These are phyloP conservation scores for Pelargonium hybrid DNA, from an alignment of 441 rosid genomes.

Conservation along the genomic window DNA sequence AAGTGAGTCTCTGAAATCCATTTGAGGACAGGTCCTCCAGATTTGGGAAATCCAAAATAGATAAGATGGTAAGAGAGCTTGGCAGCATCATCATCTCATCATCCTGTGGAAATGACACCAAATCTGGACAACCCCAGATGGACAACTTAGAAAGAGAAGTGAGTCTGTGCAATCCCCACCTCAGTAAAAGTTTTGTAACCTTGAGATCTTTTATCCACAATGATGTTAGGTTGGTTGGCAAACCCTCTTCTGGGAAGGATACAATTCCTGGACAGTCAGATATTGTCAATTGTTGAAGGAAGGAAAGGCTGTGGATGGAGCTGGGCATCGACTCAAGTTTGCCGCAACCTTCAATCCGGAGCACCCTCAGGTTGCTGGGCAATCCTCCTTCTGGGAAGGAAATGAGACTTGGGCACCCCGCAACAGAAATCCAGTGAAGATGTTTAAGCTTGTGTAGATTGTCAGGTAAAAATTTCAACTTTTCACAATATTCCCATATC, in stretches of 20 bases:
- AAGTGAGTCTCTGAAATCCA: neutral
- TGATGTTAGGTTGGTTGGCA: constrained; percentile 9
- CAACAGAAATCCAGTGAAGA: neutral
- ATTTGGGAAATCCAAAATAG: constrained; percentile 12
- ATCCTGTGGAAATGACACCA: constrained; percentile 17
- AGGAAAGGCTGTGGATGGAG: neutral
- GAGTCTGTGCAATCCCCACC: constrained; percentile 19
- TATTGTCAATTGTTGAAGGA: constrained; percentile 1
- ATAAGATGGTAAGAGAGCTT: constrained; percentile 8
- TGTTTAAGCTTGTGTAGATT: neutral
- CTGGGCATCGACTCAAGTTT: neutral
- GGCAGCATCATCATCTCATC: constrained; percentile 23
- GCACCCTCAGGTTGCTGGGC: constrained; percentile 1
- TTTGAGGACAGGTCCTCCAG: neutral
- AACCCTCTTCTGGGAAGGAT: constrained; percentile 14
- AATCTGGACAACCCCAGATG: constrained; percentile 18
- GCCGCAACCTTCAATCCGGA: neutral
- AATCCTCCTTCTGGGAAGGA: neutral
- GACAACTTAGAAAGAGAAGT: constrained; percentile 7
- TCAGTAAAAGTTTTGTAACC: constrained; percentile 13
- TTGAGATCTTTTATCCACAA: constrained; percentile 15
- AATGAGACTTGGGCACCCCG: neutral
- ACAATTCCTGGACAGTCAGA: neutral
- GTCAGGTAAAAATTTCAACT: neutral
- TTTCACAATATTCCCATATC: neutral